These are phyloP conservation scores for Cordyceps sp. DNA, from an alignment of 2,329 filamentous ascomycete species.

Conservation along the genomic window DNA sequence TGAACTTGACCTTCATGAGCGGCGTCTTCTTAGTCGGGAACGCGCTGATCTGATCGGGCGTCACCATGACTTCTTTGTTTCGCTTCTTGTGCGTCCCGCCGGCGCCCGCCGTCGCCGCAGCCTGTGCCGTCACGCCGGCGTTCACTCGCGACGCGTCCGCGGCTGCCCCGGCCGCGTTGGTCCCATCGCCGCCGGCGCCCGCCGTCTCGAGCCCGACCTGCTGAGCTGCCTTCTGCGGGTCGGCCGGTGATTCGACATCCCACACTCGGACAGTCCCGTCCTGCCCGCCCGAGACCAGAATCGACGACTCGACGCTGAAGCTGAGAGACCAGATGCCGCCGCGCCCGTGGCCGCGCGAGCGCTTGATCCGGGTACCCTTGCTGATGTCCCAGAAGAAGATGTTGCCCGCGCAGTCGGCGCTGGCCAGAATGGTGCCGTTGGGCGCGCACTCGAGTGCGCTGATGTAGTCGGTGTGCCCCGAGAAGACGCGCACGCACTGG, in stretches of 20 bases:
- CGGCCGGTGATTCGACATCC: slow-evolving; percentile 65
- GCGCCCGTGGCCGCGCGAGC: slow-evolving; percentile 83
- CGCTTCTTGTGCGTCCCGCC: slow-evolving; percentile 47
- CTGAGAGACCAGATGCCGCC: slow-evolving; percentile 86
- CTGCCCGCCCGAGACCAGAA: slow-evolving; percentile 77
- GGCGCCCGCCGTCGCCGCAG: slow-evolving; percentile 11
- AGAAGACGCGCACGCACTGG: slow-evolving; percentile 77
- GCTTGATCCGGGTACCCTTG: slow-evolving; percentile 75
- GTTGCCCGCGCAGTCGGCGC: slow-evolving; percentile 71
- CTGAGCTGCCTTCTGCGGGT: slow-evolving; percentile 41
- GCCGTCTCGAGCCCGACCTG: slow-evolving; percentile 26
- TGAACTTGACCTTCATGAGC: slow-evolving; percentile 85
- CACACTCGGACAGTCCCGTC: slow-evolving; percentile 89
- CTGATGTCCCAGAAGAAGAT: slow-evolving; percentile 91
- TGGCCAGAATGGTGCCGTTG: slow-evolving; percentile 80
- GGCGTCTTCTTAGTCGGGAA: slow-evolving; percentile 95
- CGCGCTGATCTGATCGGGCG: slow-evolving; percentile 82
- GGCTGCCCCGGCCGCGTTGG: slow-evolving; percentile 10
- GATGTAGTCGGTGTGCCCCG: slow-evolving; percentile 77
- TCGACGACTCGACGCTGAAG: slow-evolving; percentile 83
- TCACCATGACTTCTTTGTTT: slow-evolving; percentile 77
- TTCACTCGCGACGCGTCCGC: slow-evolving; percentile 4
- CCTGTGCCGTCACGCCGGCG: slow-evolving; percentile 10
- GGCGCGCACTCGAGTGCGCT: slow-evolving; percentile 73
- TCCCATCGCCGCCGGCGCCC: slow-evolving; percentile 20